A percentile compares a stretch with the other conserved stretches of the same genome.
These are phyloP conservation scores for Cryptococcus amylolentus DNA, from an alignment of 1,284 basidiomycete genomes.

Conservation along the genomic window DNA sequence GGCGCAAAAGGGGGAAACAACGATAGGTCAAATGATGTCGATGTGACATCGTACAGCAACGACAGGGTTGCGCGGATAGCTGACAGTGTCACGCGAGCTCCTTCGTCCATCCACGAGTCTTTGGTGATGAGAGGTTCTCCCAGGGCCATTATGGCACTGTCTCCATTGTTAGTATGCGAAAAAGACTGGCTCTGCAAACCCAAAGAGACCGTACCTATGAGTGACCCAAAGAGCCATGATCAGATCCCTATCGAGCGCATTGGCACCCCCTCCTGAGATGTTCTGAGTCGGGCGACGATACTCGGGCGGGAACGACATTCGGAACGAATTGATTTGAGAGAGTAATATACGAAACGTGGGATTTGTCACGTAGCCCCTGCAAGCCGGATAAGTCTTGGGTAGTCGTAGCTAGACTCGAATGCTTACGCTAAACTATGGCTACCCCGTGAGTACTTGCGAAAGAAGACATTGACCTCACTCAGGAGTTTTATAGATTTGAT, in stretches of 20 bases:
- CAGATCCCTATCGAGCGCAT: constrained; percentile 32
- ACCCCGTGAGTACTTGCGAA: constrained; percentile 34
- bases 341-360: constrained; percentile 28
- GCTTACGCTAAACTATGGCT: constrained; percentile 24
- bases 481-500: constrained; percentile 60
- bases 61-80: constrained; percentile 43
- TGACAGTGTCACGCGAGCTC: constrained; percentile 34
- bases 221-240: constrained; percentile 28
- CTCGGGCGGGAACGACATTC: constrained; percentile 31
- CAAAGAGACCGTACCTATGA: constrained; percentile 19
- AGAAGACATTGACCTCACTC: constrained; percentile 44
- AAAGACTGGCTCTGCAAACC: not conserved
- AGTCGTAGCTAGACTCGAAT: no score
- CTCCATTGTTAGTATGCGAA: not conserved
- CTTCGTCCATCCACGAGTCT: constrained; percentile 36
- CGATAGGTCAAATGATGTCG: constrained; percentile 42
- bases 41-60: constrained; percentile 39
- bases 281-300: constrained; percentile 28
- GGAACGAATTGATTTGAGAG: constrained; percentile 37
- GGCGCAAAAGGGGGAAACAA: constrained; percentile 26
- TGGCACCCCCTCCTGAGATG: constrained; percentile 6
- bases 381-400: not conserved
- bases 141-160: constrained; percentile 27
- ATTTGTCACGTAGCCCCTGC: constrained; percentile 29
- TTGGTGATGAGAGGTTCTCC: constrained; percentile 38